Base-by-base conservation (phyloP, 208 protist species). In the Wallacemonas sp. region DNA sequence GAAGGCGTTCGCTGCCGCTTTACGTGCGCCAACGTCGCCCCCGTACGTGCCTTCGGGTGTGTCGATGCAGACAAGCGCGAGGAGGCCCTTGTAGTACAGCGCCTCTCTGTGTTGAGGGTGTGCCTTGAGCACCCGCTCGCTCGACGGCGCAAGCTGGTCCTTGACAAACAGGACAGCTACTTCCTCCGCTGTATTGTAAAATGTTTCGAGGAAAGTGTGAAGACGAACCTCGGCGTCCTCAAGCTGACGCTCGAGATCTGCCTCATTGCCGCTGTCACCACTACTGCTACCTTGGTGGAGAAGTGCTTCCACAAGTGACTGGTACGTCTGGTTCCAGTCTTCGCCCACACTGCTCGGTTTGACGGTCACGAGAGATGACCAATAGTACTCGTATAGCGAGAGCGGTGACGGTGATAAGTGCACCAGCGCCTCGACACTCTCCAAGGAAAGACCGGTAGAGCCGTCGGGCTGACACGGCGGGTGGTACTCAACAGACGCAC, bases 281-380 rank as follows among this genome's bases (percentile, higher is more conserved):
- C 30, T 37, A 5, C 21, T 2, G 36, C 37, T 17, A 48, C 10
- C 30, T 64, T 63, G 9, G 44, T 39, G 21, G 13, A 26, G 12
- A 65, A 53, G 1, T 21, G 57, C 65, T 15, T 89, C 83, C 19
- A 85, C 10, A 0, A 66, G 70, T 0, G 41, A 41, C 44, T 89
- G 79, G 42, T 89, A 84, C 24, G 71, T 48, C 3, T 59, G 55
- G 53, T 89, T 89, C 83, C 83, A 89, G 45, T 79, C 24, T 57
- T 60, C 15, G 38, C 36, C 2, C 22, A 24, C 44, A 32, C 9
- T 0, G 15, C 19, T 9, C 10, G 46, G 37, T 26, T 30, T 5
- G 6, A 21, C 59, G 34, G 53, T 61, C 13, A 57, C 42, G 13
- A 68, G 1, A 0, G 8, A 34, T 4, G 30, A 29, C 81, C 83